Base-by-base conservation (phyloP, 2,329 filamentous ascomycete species). In the Aspergillus viridinutans region DNA sequence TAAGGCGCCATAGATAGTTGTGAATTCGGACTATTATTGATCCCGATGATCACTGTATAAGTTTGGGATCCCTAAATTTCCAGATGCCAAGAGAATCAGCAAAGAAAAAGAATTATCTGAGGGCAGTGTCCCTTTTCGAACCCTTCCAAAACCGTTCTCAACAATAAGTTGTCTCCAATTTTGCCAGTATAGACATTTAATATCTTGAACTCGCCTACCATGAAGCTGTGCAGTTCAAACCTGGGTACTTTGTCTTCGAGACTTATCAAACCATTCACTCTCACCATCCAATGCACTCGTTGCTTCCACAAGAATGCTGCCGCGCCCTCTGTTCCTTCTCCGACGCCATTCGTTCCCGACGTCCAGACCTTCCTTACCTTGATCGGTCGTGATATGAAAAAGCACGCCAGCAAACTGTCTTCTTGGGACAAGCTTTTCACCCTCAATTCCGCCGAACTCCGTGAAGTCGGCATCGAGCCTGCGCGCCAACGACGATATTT, bases 381-480 rank as follows among this genome's bases (percentile, higher is more conserved):
- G 58, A 97, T 97, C 75, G 94, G 94, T 66, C 92, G 94, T 61
- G 87, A 87, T 66, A 85, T 97, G 67, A 86, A 83, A 69, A 85
- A 89, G 70, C 90, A 97, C 78, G 84, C 89, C 50, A 81, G 85
- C 75, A 97, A 97, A 75, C 90, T 99, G 67, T 86, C 90, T 2
- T 88, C 89, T 10, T 97, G 94, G 94, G 89, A 94, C 53, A 85
- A 90, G 5, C 85, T 99, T 49, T 97, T 97, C 82, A 87, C 87
- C 49, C 81, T 94, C 62, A 87, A 85, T 23, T 91, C 90, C 20
- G 74, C 81, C 48, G 87, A 97, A 75, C 81, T 99, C 63, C 86
- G 87, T 63, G 87, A 93, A 66, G 81, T 94, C 20, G 93, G 94
- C 55, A 82, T 97, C 61, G 93, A 97, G 72, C 91, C 92, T 14